These are phyloP conservation scores for Oleoguttula mirabilis DNA, from an alignment of 495 filamentous ascomycete species.

Conservation along the genomic window DNA sequence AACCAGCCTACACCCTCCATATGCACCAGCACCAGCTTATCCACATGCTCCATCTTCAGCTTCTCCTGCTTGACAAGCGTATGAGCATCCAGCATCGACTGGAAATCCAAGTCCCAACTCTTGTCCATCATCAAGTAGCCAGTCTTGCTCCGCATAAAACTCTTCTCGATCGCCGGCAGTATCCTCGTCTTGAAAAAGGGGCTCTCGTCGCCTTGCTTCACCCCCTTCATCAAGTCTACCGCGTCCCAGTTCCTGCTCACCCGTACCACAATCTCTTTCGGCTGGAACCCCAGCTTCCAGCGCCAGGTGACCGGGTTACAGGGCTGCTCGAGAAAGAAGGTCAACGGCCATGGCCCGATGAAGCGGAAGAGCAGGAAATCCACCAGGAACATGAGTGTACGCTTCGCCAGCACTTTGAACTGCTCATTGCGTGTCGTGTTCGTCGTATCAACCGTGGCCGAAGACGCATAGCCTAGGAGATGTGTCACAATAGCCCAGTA, in stretches of 20 bases:
- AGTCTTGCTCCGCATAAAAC: slow-evolving; percentile 54
- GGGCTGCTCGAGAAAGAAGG: slow-evolving; percentile 48
- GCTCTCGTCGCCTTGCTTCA: slow-evolving; percentile 24
- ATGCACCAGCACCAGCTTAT: slow-evolving; percentile 52
- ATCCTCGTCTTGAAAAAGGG: slow-evolving; percentile 37
- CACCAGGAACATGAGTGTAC: slow-evolving; percentile 48
- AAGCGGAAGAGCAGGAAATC: slow-evolving; percentile 61
- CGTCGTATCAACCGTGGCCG: slow-evolving; percentile 44
- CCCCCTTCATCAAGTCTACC: slow-evolving; percentile 32
- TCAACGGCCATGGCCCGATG: slow-evolving; percentile 61
- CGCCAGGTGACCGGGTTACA: slow-evolving; percentile 53
- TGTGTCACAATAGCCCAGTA: slow-evolving; percentile 53
- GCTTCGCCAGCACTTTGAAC: slow-evolving; percentile 36
- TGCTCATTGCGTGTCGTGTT: slow-evolving; percentile 40
- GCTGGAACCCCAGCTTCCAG: slow-evolving; percentile 52
- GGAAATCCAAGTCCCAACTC: slow-evolving; percentile 74
- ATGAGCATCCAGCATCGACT: slow-evolving; percentile 56
- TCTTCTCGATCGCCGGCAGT: slow-evolving; percentile 50
- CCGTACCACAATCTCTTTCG: slow-evolving; percentile 63
- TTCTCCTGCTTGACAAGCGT: slow-evolving; percentile 49
- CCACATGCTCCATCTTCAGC: slow-evolving; percentile 45
- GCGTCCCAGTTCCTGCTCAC: slow-evolving; percentile 48
- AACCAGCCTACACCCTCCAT: slow-evolving; percentile 56
- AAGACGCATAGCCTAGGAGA: slow-evolving; percentile 47
- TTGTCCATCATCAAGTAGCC: slow-evolving; percentile 66